Percentiles rank a stretch among this genome's conserved stretches.
phyloP scores from a whole-genome alignment of 306 rosid species.

The Hippophae gyantsensis region DNA sequence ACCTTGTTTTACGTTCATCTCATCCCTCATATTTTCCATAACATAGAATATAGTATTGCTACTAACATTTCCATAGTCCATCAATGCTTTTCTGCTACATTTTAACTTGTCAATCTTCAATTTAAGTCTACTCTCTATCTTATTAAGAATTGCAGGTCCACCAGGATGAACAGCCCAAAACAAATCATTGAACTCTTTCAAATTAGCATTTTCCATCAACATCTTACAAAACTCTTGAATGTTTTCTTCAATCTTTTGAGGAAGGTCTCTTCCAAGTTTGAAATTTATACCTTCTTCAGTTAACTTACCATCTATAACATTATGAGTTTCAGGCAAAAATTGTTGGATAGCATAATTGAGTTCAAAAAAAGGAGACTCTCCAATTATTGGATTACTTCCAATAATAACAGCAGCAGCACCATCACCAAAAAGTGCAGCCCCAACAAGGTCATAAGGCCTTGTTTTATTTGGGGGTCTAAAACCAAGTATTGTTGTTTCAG shows the following conservation, averaged over 20 bases:
- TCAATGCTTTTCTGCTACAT: constrained; percentile 70
- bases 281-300: constrained; percentile 84
- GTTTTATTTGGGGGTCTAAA: constrained; percentile 74
- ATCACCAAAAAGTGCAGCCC: constrained; percentile 97
- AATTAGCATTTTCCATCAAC: constrained; percentile 34
- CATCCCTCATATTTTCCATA: constrained; percentile 77
- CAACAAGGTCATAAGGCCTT: constrained; percentile 88
- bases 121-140: constrained; percentile 46
- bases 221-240: constrained; percentile 75
- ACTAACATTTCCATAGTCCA: constrained; percentile 87
- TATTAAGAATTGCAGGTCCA: constrained; percentile 83
- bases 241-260: constrained; percentile 79
- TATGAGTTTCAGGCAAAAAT: constrained; percentile 64
- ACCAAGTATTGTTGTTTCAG: constrained; percentile 89
- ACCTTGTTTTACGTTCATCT: constrained; percentile 31
- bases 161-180: constrained; percentile 98
- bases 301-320: constrained; percentile 69
- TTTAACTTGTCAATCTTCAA: constrained; percentile 54
- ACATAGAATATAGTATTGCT: constrained; percentile 90
- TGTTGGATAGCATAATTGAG: constrained; percentile 63
- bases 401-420: constrained; percentile 85
- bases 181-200: constrained; percentile 54
- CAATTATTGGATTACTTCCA: constrained; percentile 50
- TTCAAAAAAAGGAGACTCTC: constrained; percentile 73
- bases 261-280: constrained; percentile 91